phyloP scores from a whole-genome alignment of 768 basidiomycete genomes.

The Chalciporus chontae region DNA sequence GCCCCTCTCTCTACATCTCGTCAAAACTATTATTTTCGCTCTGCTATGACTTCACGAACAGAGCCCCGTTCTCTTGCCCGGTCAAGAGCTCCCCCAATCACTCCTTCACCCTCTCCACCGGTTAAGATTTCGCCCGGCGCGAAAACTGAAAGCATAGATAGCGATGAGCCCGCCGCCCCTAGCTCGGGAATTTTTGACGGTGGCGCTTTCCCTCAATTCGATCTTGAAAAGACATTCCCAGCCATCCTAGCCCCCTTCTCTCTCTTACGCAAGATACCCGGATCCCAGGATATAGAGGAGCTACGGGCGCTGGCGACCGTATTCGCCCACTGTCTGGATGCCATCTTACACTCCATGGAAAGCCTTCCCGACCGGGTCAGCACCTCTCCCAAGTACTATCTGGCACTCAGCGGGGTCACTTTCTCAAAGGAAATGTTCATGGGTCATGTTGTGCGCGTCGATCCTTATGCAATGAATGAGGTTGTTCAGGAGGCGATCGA shows the following conservation, averaged over 20 bases:
- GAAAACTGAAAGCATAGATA: conserved; percentile 24
- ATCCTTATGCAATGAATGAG: neutral
- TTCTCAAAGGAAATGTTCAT: conserved; percentile 23
- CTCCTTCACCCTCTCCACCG: neutral
- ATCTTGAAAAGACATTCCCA: conserved; percentile 35
- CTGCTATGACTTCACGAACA: conserved; percentile 6
- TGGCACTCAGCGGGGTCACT: conserved; percentile 18
- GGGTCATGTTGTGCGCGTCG: conserved; percentile 16
- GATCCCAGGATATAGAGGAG: conserved; percentile 24
- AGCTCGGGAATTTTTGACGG: conserved; percentile 13
- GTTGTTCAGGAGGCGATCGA: conserved; percentile 12
- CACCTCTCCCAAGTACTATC: conserved; percentile 18
- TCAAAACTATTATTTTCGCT: neutral
- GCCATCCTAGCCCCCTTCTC: conserved; percentile 31
- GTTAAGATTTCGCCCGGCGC: neutral
- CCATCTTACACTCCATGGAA: conserved; percentile 26
- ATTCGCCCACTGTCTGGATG: conserved; percentile 22
- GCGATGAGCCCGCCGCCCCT: conserved; percentile 25
- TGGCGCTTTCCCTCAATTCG: conserved; percentile 16
- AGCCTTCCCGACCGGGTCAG: conserved; percentile 21
- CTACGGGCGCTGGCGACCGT: conserved; percentile 27
- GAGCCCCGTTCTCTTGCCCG: conserved; percentile 13
- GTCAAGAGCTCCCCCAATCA: neutral
- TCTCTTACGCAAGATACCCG: conserved; percentile 24
- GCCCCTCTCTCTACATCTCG: neutral